These are phyloP conservation scores for Candida awuae DNA, from an alignment of 805 yeast genomes.

Conservation along the genomic window DNA sequence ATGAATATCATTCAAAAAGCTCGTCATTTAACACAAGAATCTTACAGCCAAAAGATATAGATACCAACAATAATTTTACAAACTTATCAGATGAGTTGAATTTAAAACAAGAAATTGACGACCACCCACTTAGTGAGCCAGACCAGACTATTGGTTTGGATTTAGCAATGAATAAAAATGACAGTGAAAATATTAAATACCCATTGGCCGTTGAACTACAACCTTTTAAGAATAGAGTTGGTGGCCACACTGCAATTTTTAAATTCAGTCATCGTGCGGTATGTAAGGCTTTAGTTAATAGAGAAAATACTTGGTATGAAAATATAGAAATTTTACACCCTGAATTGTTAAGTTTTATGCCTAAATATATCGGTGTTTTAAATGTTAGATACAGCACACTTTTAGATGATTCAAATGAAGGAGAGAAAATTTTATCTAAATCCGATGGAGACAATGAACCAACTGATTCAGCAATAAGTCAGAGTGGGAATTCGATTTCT, in stretches of 20 bases:
- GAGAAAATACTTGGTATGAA: conserved; percentile 91
- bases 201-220: conserved; percentile 81
- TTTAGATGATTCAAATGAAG: conserved; percentile 19
- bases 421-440: too few species aligned
- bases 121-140: too few species aligned
- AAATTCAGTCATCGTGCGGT: conserved; percentile 87
- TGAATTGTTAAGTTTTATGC: conserved; percentile 78
- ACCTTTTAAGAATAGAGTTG: conserved; percentile 91
- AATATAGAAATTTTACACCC: conserved; percentile 72
- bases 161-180: neutral
- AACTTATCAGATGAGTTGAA: too few species aligned
- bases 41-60: too few species aligned
- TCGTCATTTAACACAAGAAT: neutral
- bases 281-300: conserved; percentile 83
- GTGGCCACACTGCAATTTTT: conserved; percentile 97
- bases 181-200: conserved; percentile 31
- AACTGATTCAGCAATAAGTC: too few species aligned
- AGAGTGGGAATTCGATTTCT: too few species aligned
- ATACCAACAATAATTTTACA: too few species aligned
- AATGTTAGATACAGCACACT: conserved; percentile 69
- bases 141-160: too few species aligned
- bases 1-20: neutral
- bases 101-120: too few species aligned
- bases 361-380: conserved; percentile 86
- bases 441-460: too few species aligned